Percentiles rank a stretch among this genome's conserved stretches.
phyloP scores from a whole-genome alignment of 495 filamentous ascomycete genomes.

The Geopyxis carbonaria region DNA sequence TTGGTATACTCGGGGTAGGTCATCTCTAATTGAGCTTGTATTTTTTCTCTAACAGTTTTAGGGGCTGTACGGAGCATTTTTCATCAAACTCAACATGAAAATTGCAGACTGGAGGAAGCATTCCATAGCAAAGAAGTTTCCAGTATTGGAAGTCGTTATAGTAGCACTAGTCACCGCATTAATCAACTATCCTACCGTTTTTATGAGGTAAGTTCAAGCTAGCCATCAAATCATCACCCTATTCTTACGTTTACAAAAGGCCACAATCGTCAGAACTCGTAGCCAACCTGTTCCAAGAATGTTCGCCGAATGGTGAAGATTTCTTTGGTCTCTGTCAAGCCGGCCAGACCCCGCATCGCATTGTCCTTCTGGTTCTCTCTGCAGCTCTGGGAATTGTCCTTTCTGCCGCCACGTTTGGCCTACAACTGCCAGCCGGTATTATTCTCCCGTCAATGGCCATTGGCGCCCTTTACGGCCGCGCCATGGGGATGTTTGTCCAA shows the following conservation, averaged over 20 bases:
- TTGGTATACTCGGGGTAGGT: constrained; percentile 59
- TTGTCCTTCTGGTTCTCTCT: constrained; percentile 63
- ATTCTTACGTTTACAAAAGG: constrained; percentile 1
- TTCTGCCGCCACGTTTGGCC: constrained; percentile 76
- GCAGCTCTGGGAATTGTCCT: constrained; percentile 69
- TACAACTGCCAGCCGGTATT: constrained; percentile 93
- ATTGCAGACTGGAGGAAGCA: constrained; percentile 67
- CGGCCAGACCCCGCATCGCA: constrained; percentile 46
- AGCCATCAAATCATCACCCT: background rate
- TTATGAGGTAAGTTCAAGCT: constrained; percentile 44
- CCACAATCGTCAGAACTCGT: constrained; percentile 85
- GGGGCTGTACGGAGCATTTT: constrained; percentile 82
- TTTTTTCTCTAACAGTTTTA: constrained; percentile 8
- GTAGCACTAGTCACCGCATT: constrained; percentile 67
- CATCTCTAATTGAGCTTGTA: background rate
- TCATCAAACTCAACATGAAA: constrained; percentile 86
- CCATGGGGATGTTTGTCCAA: constrained; percentile 73
- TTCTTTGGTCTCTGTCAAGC: constrained; percentile 69
- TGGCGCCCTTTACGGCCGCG: constrained; percentile 81
- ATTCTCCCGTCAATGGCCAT: constrained; percentile 97
- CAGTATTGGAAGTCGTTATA: constrained; percentile 56
- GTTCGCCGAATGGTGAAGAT: constrained; percentile 58
- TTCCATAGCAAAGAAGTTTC: constrained; percentile 40
- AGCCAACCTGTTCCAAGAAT: constrained; percentile 82
- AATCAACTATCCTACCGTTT: constrained; percentile 86